Evolutionary conservation across 1,284 basidiomycete species (phyloP).

Genomic region (Puccinia polysora): DNA sequence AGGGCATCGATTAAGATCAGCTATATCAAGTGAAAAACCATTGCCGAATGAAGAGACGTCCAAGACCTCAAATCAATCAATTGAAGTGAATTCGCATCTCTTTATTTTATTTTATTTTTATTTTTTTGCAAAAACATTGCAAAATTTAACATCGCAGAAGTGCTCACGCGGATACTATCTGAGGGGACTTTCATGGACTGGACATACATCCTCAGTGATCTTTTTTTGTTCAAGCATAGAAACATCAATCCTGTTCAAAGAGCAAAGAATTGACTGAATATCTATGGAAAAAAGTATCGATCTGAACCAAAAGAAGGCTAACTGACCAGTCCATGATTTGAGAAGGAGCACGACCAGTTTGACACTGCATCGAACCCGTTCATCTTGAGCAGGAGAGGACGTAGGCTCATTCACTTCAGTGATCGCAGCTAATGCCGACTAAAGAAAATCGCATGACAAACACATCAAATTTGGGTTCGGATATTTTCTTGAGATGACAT

Average conservation of each 20-base stretch:
- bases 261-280: not conserved
- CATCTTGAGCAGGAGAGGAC: conserved; percentile 63
- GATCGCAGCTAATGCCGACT: conserved; percentile 78
- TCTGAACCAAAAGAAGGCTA: not conserved
- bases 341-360: conserved; percentile 77
- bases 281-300: not conserved
- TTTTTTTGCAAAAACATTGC: no score
- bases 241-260: conserved; percentile 72
- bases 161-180: conserved; percentile 70
- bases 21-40: conserved; percentile 57
- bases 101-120: no score
- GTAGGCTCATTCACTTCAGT: conserved; percentile 87
- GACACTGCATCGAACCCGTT: conserved; percentile 67
- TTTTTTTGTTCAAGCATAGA: conserved; percentile 81
- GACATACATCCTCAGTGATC: conserved; percentile 77
- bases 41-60: no score
- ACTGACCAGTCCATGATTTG: conserved; percentile 84
- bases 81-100: no score
- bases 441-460: conserved; percentile 45
- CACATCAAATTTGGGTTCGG: not conserved
- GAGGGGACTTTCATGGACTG: conserved; percentile 82
- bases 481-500: not conserved
- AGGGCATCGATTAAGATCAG: conserved; percentile 89
- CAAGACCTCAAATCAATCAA: no score
- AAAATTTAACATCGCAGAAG: conserved; percentile 17